Conservation (phyloP, 2,329 filamentous ascomycete species). For the Penicillium sp. region DNA sequence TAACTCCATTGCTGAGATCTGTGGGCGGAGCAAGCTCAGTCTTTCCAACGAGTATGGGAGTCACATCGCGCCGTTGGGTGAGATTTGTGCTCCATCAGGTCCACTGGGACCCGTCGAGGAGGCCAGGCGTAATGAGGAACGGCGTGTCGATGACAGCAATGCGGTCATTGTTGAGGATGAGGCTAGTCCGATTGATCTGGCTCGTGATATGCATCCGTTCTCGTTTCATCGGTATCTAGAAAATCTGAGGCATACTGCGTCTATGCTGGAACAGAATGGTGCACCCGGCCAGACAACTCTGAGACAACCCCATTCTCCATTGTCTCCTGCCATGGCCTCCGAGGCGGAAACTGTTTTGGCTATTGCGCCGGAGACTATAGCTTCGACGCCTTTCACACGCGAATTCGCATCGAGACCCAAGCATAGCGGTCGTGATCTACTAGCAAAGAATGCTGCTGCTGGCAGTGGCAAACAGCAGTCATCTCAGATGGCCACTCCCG, state of each 20-base stretch:
- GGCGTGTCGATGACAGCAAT: conserved; percentile 34
- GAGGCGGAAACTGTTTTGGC: conserved; percentile 3
- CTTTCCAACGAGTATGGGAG: conserved; percentile 63
- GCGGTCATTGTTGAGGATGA: conserved; percentile 42
- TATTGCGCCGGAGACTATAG: background rate
- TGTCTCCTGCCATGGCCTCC: conserved; percentile 2
- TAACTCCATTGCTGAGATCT: conserved; percentile 64
- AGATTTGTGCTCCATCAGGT: conserved; percentile 48
- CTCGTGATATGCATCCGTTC: conserved; percentile 36
- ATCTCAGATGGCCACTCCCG: conserved; percentile 34
- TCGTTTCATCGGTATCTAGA: conserved; percentile 42
- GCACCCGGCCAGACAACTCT: conserved; percentile 9
- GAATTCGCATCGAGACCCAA: conserved; percentile 32
- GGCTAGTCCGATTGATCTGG: conserved; percentile 36
- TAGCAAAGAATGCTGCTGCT: conserved; percentile 23
- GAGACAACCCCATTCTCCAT: conserved; percentile 15
- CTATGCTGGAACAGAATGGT: conserved; percentile 15
- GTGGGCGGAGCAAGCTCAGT: conserved; percentile 60
- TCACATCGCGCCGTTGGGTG: conserved; percentile 61
- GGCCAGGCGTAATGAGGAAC: conserved; percentile 40
- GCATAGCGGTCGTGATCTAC: conserved; percentile 31
- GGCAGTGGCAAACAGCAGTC: conserved; percentile 12
- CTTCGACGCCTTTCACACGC: conserved; percentile 21
- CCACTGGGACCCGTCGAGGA: conserved; percentile 47
- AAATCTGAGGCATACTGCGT: conserved; percentile 29